Evolutionary conservation across 2,329 filamentous ascomycete genomes (phyloP).

Genomic region (Arthrobotrys sphaeroides): DNA sequence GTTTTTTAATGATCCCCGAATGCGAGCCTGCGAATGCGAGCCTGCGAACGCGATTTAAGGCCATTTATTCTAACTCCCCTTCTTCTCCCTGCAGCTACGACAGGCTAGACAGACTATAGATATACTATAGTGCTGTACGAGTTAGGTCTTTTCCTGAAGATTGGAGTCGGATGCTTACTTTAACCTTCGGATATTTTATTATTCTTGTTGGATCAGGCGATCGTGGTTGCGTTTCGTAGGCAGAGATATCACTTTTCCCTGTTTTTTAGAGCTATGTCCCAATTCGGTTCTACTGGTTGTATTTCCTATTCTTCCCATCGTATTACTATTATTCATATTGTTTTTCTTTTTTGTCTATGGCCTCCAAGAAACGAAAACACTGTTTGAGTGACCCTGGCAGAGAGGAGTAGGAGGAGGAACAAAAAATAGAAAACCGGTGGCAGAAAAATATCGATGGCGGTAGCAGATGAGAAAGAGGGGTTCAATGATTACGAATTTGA

Average conservation of each 20-base stretch:
- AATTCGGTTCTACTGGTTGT: neutral
- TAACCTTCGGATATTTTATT: constrained; percentile 24
- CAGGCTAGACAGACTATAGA: constrained; percentile 43
- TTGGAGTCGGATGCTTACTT: neutral
- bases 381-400: neutral
- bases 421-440: neutral
- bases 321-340: constrained; percentile 34
- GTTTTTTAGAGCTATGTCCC: constrained; percentile 35
- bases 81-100: constrained; percentile 32
- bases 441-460: neutral
- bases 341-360: neutral
- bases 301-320: constrained; percentile 7
- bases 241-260: constrained; percentile 42
- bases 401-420: no score
- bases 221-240: constrained; percentile 19
- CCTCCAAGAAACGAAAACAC: constrained; percentile 23
- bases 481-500: constrained; percentile 10
- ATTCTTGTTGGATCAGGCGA: constrained; percentile 50
- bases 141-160: neutral
- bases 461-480: neutral
- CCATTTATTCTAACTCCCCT: neutral
- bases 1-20: constrained; percentile 18
- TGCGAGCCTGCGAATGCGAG: neutral
- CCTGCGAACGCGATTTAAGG: no score
- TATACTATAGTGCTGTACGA: neutral